Percentiles rank a stretch among this genome's conserved stretches.
Conservation (phyloP, 202 grass and related monocot genomes). For the Dendrocalamus latiflorus region DNA sequence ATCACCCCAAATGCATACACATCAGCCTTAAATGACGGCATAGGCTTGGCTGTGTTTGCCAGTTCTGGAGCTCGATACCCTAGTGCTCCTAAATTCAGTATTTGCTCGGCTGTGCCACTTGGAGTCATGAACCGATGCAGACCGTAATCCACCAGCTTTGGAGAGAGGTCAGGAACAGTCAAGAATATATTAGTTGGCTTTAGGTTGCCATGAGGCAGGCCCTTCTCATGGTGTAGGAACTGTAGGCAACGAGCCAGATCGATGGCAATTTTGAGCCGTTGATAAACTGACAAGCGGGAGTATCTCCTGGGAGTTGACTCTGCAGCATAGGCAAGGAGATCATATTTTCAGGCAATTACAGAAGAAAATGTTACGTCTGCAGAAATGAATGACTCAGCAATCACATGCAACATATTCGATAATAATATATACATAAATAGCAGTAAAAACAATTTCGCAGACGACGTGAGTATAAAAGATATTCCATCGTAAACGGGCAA, state of each 20-base stretch:
- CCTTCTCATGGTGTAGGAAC: constrained; percentile 81
- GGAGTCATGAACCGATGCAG: constrained; percentile 81
- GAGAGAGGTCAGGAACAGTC: constrained; percentile 80
- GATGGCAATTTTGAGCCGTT: constrained; percentile 72
- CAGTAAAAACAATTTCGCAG: not conserved
- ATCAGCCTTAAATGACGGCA: constrained; percentile 69
- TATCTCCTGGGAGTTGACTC: constrained; percentile 98
- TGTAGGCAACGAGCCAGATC: constrained; percentile 70
- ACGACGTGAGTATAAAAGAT: not conserved
- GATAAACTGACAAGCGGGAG: constrained; percentile 72
- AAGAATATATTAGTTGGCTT: constrained; percentile 98
- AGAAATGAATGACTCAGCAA: not conserved
- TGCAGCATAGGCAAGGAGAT: constrained; percentile 26
- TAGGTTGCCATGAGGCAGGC: constrained; percentile 79
- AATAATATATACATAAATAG: not conserved
- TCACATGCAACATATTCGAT: not conserved
- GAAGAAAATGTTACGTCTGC: not conserved
- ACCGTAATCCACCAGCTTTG: constrained; percentile 74
- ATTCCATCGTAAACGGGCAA: not conserved
- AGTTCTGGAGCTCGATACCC: constrained; percentile 90
- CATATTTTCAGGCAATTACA: not conserved
- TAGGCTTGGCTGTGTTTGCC: constrained; percentile 53
- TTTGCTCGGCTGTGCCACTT: constrained; percentile 67
- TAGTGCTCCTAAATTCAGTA: constrained; percentile 85
- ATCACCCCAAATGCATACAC: constrained; percentile 93